Percentiles rank a stretch among this genome's conserved stretches.
These are phyloP conservation scores for Moelleriella libera DNA, from an alignment of 2,329 filamentous ascomycete species.

Conservation along the genomic window DNA sequence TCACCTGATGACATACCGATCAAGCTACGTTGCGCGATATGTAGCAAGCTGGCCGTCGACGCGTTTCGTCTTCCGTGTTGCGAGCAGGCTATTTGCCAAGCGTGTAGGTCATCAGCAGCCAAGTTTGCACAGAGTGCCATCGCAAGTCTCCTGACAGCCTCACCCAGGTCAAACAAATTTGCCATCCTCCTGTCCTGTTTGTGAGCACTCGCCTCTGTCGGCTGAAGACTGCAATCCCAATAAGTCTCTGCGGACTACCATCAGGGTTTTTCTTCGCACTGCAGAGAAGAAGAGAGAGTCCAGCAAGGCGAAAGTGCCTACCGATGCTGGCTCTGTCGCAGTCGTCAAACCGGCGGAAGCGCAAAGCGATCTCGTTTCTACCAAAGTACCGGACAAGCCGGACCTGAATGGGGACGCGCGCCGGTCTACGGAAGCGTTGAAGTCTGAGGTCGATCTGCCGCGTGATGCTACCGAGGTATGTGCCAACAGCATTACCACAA, in stretches of 20 bases:
- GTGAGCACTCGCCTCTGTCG: conserved; percentile 80
- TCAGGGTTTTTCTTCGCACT: conserved; percentile 80
- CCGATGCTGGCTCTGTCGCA: conserved; percentile 28
- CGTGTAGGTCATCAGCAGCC: conserved; percentile 39
- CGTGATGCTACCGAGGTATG: too few relatives aligned
- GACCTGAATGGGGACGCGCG: neutral
- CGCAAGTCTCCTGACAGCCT: conserved; percentile 1
- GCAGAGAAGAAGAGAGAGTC: conserved; percentile 80
- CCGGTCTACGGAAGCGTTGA: neutral
- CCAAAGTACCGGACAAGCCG: neutral
- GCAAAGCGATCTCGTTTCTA: neutral
- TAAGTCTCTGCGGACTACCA: conserved; percentile 82
- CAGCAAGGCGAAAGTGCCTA: conserved; percentile 35
- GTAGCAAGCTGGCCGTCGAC: conserved; percentile 80
- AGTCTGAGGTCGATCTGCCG: neutral
- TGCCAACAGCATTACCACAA: too few relatives aligned
- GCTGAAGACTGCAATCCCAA: conserved; percentile 77
- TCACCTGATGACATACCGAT: conserved; percentile 80
- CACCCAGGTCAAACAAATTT: conserved; percentile 57
- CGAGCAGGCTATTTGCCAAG: conserved; percentile 85
- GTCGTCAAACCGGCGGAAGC: conserved; percentile 16
- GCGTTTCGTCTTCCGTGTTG: conserved; percentile 88
- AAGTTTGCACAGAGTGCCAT: neutral
- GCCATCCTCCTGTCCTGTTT: conserved; percentile 74
- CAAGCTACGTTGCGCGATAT: conserved; percentile 88